Evolutionary conservation across 2,329 filamentous ascomycete species (phyloP), one percentile per base, ranked within the genome.

Genomic region (Shiraia sp.): DNA sequence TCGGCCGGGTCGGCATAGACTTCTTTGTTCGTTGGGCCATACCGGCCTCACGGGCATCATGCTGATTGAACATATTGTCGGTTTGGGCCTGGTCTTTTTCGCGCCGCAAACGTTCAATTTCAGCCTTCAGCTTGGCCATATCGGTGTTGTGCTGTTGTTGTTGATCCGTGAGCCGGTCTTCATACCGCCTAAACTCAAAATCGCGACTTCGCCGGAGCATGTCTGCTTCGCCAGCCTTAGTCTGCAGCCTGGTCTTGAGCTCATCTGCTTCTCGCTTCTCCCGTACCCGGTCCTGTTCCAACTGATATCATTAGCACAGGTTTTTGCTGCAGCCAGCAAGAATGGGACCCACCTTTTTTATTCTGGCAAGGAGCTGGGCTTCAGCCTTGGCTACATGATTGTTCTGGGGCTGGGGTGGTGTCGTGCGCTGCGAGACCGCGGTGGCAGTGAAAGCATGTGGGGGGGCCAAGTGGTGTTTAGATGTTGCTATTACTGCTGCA

Each of bases 141-240:
- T 86, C 80, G 36, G 90, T 86, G 1, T 78, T 77, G 53, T 83
- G 82, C 47, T 80, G 69, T 51, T 83, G 83, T 55, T 81, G 82
- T 41, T 88, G 71, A 5, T 78, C 75, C 14, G 76, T 70, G 16
- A 91, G 66, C 54, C 85, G 79, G 16, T 78, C 76, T 35, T 88
- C 82, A 57, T 86, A 81, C 32, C 83, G 79, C 36, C 81, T 79
- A 12, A 76, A 74, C 0, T 77, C 72, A 55, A 82, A 85, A 35
- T 85, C 79, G 28, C 82, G 77, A 45, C 88, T 88, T 45, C 80
- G 79, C 24, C 88, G 81, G n/a, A 91, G 76, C 46, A 91, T 90
- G 36, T 86, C 79, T 19, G 83, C 83, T 63, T 91, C 87, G 35
- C 88, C 88, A 13, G 80, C 75, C 54, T 87, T 86, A 30, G 69